Conservation (phyloP, 2,329 filamentous ascomycete species). For the Phialemoniopsis sp. region DNA sequence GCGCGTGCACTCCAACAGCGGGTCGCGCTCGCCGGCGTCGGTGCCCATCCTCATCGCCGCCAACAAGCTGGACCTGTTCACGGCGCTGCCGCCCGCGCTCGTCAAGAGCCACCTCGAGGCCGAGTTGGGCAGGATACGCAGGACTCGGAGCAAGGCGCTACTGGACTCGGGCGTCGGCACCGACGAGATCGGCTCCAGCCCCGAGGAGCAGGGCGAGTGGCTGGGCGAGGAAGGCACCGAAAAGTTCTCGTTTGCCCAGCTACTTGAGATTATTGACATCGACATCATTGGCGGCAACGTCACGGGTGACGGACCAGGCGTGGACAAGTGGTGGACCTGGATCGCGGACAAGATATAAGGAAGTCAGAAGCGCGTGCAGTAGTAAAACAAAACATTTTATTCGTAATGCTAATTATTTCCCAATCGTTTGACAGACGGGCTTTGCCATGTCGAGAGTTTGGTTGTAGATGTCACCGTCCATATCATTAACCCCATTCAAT, state of each 20-base stretch:
- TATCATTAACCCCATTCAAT: neutral
- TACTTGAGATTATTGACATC: too few relatives aligned
- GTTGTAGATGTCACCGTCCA: neutral
- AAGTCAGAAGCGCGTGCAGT: neutral
- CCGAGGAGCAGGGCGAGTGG: constrained; percentile 77
- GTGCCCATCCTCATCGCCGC: constrained; percentile 80
- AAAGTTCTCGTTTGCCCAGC: constrained; percentile 73
- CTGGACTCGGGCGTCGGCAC: constrained; percentile 74
- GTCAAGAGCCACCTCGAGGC: constrained; percentile 73
- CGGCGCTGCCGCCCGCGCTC: constrained; percentile 74
- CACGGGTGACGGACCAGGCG: constrained; percentile 59
- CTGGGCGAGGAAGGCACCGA: constrained; percentile 76
- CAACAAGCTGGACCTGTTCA: constrained; percentile 96
- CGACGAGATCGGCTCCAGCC: constrained; percentile 55
- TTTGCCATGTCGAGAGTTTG: neutral
- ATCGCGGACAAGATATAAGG: constrained; percentile 68
- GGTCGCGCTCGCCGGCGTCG: constrained; percentile 48
- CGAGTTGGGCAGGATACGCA: constrained; percentile 75
- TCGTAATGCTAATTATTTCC: constrained; percentile 4
- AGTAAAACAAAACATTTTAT: constrained; percentile 2
- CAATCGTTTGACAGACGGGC: neutral
- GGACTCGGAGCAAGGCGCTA: constrained; percentile 74
- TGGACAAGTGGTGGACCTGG: constrained; percentile 88
- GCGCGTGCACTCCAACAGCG: constrained; percentile 33
- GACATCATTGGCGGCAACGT: constrained; percentile 76